phyloP scores from a whole-genome alignment of 768 basidiomycete genomes.

The Austroboletus festivus region DNA sequence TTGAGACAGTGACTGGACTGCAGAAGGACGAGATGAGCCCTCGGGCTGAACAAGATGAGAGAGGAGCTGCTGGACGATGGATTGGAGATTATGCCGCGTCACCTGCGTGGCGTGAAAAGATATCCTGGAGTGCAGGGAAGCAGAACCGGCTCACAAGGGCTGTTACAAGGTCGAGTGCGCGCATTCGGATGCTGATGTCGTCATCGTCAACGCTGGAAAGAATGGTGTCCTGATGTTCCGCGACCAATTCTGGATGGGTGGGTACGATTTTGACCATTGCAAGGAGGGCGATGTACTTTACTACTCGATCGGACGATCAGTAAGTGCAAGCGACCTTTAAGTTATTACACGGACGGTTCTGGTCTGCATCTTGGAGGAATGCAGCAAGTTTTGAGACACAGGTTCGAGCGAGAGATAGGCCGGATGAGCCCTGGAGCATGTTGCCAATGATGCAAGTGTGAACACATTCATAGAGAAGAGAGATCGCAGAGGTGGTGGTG shows the following conservation, averaged over 20 bases:
- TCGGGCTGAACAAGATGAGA: slow-evolving; percentile 75
- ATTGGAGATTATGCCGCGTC: slow-evolving; percentile 78
- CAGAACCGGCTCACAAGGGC: slow-evolving; percentile 66
- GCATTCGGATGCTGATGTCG: slow-evolving; percentile 94
- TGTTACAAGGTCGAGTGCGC: slow-evolving; percentile 89
- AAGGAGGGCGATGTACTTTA: slow-evolving; percentile 94
- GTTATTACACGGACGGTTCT: slow-evolving; percentile 71
- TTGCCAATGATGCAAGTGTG: slow-evolving; percentile 97
- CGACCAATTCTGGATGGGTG: slow-evolving; percentile 83
- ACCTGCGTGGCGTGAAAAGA: slow-evolving; percentile 47
- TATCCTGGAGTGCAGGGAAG: neutral
- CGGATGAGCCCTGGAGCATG: slow-evolving; percentile 81
- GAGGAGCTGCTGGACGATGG: slow-evolving; percentile 85
- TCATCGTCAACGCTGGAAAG: slow-evolving; percentile 86
- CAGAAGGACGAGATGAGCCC: slow-evolving; percentile 51
- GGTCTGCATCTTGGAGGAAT: slow-evolving; percentile 90
- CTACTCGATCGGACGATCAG: slow-evolving; percentile 42
- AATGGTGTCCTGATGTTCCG: slow-evolving; percentile 90
- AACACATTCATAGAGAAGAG: slow-evolving; percentile 95
- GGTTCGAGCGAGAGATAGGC: slow-evolving; percentile 73
- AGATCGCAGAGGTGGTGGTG: slow-evolving; percentile 92
- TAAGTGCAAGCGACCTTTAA: slow-evolving; percentile 9
- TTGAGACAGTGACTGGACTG: slow-evolving; percentile 50
- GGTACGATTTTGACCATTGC: slow-evolving; percentile 97
- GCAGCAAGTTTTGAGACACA: slow-evolving; percentile 93